Conservation (phyloP, 495 filamentous ascomycete genomes). For the Chaetomium fimeti region DNA sequence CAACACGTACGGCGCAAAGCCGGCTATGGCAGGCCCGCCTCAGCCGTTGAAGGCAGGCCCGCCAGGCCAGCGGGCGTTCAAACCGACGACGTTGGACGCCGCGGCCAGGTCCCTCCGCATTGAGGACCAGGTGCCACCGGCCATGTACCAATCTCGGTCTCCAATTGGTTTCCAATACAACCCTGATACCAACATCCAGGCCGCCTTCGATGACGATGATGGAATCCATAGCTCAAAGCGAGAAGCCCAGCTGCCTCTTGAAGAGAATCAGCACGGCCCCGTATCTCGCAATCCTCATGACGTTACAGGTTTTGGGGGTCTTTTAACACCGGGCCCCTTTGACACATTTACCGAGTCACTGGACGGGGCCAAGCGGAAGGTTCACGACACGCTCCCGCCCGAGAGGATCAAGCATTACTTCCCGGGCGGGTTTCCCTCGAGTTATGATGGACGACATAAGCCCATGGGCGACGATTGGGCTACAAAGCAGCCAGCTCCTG, state of each 20-base stretch:
- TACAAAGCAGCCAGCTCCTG: constrained; percentile 12
- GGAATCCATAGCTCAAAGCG: background rate
- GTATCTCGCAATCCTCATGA: background rate
- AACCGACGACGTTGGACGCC: constrained; percentile 33
- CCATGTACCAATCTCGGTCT: background rate
- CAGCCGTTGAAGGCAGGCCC: constrained; percentile 49
- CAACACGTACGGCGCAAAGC: constrained; percentile 14
- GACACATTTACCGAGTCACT: background rate
- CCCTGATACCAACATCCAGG: background rate
- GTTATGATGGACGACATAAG: constrained; percentile 20
- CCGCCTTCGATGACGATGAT: constrained; percentile 3
- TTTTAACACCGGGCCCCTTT: background rate
- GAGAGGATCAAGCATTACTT: constrained; percentile 27
- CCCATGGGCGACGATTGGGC: constrained; percentile 17
- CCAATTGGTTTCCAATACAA: constrained; percentile 6
- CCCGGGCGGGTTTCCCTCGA: constrained; percentile 21
- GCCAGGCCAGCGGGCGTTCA: constrained; percentile 45
- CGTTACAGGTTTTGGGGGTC: background rate
- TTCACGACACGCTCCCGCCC: constrained; percentile 29
- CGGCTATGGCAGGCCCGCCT: constrained; percentile 40
- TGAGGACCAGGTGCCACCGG: constrained; percentile 2
- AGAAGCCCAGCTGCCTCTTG: background rate
- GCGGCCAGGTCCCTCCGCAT: constrained; percentile 14
- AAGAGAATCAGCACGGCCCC: background rate
- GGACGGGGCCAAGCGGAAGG: constrained; percentile 5